These are phyloP conservation scores for Aspergillus carbonarius DNA, from an alignment of 2,329 filamentous ascomycete species.

Conservation along the genomic window DNA sequence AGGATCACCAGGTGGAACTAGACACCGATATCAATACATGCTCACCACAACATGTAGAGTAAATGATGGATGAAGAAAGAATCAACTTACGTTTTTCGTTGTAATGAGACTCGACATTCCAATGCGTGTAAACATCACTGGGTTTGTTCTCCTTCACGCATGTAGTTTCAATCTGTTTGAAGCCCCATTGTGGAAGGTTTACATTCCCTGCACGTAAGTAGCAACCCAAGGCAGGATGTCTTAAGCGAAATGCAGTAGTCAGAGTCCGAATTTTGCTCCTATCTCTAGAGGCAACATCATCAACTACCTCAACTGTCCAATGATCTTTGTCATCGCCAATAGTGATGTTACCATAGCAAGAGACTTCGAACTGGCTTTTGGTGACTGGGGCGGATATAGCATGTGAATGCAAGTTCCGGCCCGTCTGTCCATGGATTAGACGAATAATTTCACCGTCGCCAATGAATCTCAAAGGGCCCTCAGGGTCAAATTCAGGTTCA, in stretches of 20 bases:
- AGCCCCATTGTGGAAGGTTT: slow-evolving; percentile 97
- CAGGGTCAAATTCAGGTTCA: slow-evolving; percentile 69
- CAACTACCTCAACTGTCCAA: slow-evolving; percentile 90
- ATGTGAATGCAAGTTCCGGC: slow-evolving; percentile 95
- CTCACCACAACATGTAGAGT: background rate
- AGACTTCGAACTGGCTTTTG: slow-evolving; percentile 90
- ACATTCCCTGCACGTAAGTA: slow-evolving; percentile 94
- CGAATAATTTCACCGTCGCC: slow-evolving; percentile 76
- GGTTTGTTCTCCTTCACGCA: slow-evolving; percentile 93
- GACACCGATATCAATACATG: slow-evolving; percentile 9
- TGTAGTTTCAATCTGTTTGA: slow-evolving; percentile 98
- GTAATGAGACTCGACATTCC: slow-evolving; percentile 94
- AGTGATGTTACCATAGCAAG: slow-evolving; percentile 91
- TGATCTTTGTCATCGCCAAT: slow-evolving; percentile 97
- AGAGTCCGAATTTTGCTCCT: slow-evolving; percentile 82
- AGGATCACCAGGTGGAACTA: slow-evolving; percentile 84
- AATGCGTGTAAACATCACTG: slow-evolving; percentile 91
- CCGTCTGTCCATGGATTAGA: slow-evolving; percentile 90
- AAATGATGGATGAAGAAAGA: background rate
- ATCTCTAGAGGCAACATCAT: slow-evolving; percentile 83
- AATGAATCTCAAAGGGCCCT: slow-evolving; percentile 71
- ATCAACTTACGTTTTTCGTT: slow-evolving; percentile 81
- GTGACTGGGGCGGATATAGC: slow-evolving; percentile 82
- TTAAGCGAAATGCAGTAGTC: slow-evolving; percentile 88
- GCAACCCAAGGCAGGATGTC: slow-evolving; percentile 77